These are phyloP conservation scores for Kazachstania viticola DNA, from an alignment of 805 yeast species.

Conservation along the genomic window DNA sequence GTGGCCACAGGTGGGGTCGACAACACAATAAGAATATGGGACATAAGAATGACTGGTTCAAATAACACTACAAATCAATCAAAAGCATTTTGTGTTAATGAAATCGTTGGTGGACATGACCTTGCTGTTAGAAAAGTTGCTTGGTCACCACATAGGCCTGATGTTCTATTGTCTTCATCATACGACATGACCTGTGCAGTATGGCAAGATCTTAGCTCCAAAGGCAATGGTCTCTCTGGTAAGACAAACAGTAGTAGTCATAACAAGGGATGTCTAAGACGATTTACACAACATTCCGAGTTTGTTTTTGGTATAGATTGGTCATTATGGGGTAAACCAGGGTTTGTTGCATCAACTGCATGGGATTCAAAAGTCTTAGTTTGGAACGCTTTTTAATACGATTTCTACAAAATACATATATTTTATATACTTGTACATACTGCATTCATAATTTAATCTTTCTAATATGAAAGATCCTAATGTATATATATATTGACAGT, in stretches of 20 bases:
- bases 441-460: too few relatives aligned
- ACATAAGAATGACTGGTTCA: conserved; percentile 45
- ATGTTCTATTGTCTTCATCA: conserved; percentile 60
- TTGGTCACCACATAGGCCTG: conserved; percentile 84
- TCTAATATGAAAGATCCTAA: too few relatives aligned
- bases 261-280: conserved; percentile 41
- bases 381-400: conserved; percentile 57
- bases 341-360: conserved; percentile 89
- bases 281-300: conserved; percentile 66
- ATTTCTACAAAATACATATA: too few relatives aligned
- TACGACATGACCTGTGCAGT: conserved; percentile 89
- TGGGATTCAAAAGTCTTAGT: conserved; percentile 94
- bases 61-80: neutral
- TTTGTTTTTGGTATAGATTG: conserved; percentile 92
- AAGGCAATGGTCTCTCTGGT: conserved; percentile 36
- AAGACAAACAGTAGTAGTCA: conserved; percentile 34
- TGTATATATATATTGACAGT: too few relatives aligned
- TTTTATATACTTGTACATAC: too few relatives aligned
- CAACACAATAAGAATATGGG: conserved; percentile 77
- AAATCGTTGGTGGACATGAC: conserved; percentile 67
- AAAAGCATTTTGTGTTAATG: conserved; percentile 45
- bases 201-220: conserved; percentile 67
- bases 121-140: conserved; percentile 72
- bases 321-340: conserved; percentile 93
- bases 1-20: conserved; percentile 92